phyloP scores from a whole-genome alignment of 2,329 filamentous ascomycete species.

The Botrytis paeoniae region DNA sequence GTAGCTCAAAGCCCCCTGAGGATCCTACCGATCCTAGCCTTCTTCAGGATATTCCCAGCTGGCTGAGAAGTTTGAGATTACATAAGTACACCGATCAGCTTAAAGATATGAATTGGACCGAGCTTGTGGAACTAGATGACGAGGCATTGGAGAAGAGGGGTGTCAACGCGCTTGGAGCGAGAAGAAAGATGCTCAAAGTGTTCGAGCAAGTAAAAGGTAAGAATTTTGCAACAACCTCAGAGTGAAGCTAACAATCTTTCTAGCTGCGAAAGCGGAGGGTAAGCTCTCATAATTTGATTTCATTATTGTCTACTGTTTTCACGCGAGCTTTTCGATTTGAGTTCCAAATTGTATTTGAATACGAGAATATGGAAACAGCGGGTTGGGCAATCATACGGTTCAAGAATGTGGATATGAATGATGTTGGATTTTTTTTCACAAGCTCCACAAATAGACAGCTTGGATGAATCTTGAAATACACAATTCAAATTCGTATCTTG shows the following conservation, averaged over 20 bases:
- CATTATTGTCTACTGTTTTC: slow-evolving; percentile 11
- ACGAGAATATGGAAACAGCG: neutral
- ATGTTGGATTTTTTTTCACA: slow-evolving; percentile 17
- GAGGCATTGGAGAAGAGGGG: slow-evolving; percentile 88
- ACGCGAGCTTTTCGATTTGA: neutral
- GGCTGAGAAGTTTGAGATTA: slow-evolving; percentile 88
- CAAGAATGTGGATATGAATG: slow-evolving; percentile 3
- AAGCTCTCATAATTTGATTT: slow-evolving; percentile 52
- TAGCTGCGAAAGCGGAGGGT: slow-evolving; percentile 71
- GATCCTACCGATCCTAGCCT: slow-evolving; percentile 90
- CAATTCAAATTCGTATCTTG: neutral
- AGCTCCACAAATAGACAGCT: neutral
- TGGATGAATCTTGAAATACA: slow-evolving; percentile 14
- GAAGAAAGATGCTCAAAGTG: slow-evolving; percentile 98
- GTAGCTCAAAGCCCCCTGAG: slow-evolving; percentile 95
- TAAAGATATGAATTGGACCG: slow-evolving; percentile 96
- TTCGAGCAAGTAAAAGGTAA: slow-evolving; percentile 90
- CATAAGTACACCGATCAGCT: slow-evolving; percentile 99
- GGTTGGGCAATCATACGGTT: slow-evolving; percentile 1
- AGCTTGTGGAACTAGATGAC: slow-evolving; percentile 87
- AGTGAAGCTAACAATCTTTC: slow-evolving; percentile 33
- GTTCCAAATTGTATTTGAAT: slow-evolving; percentile 10
- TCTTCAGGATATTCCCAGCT: slow-evolving; percentile 91
- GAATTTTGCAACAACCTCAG: slow-evolving; percentile 25
- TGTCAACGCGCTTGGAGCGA: slow-evolving; percentile 89